These are phyloP conservation scores for Aspergillus terreus DNA, from an alignment of 2,329 filamentous ascomycete genomes.

Conservation along the genomic window DNA sequence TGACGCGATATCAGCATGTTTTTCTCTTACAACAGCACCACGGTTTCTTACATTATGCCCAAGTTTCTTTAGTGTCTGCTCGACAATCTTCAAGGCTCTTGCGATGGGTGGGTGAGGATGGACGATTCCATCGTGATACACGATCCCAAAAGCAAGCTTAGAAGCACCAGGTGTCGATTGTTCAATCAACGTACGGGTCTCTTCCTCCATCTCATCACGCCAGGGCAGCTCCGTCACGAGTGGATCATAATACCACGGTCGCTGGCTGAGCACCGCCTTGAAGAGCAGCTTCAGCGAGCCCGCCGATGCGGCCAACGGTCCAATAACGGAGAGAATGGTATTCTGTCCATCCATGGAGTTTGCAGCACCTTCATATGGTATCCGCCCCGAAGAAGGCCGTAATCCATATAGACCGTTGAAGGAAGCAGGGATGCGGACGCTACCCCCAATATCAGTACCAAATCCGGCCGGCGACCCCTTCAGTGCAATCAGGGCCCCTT, in stretches of 20 bases:
- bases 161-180: slow-evolving; percentile 24
- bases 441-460: slow-evolving; percentile 57
- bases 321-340: slow-evolving; percentile 59
- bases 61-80: slow-evolving; percentile 46
- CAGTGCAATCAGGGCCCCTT: slow-evolving; percentile 55
- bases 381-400: slow-evolving; percentile 51
- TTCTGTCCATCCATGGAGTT: slow-evolving; percentile 65
- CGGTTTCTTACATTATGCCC: slow-evolving; percentile 46
- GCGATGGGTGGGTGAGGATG: slow-evolving; percentile 56
- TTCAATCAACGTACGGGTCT: slow-evolving; percentile 38
- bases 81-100: slow-evolving; percentile 52
- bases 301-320: slow-evolving; percentile 57
- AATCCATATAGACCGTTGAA: slow-evolving; percentile 58
- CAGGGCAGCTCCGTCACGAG: slow-evolving; percentile 64
- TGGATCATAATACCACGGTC: slow-evolving; percentile 66
- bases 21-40: neutral
- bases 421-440: slow-evolving; percentile 56
- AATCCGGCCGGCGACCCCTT: slow-evolving; percentile 54
- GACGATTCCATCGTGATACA: slow-evolving; percentile 50
- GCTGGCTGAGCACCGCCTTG: slow-evolving; percentile 52
- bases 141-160: slow-evolving; percentile 53
- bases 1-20: slow-evolving; percentile 11
- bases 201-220: slow-evolving; percentile 46
- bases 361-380: slow-evolving; percentile 57
- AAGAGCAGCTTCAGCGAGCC: slow-evolving; percentile 54